These are phyloP conservation scores for Epichloe bromicola DNA, from an alignment of 2,329 filamentous ascomycete genomes.

Conservation along the genomic window DNA sequence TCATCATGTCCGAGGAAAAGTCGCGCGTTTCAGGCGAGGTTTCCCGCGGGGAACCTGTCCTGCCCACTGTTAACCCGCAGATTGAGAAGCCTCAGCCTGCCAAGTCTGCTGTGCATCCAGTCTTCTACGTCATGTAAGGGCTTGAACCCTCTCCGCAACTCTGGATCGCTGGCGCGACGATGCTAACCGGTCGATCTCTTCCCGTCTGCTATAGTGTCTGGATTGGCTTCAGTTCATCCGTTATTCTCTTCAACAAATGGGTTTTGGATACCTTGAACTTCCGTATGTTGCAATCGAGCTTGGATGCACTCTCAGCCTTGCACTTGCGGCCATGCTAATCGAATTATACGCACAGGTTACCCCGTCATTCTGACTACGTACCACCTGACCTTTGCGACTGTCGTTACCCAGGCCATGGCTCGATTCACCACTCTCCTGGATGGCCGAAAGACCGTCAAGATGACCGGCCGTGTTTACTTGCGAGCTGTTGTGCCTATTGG, in stretches of 20 bases:
- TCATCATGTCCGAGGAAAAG: constrained; percentile 55
- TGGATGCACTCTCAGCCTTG: neutral
- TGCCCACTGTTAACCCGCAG: constrained; percentile 71
- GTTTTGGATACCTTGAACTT: constrained; percentile 79
- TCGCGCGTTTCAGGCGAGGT: constrained; percentile 69
- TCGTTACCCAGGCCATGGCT: constrained; percentile 89
- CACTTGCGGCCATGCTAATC: neutral
- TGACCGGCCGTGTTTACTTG: constrained; percentile 88
- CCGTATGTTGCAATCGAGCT: constrained; percentile 24
- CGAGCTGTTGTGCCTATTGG: constrained; percentile 91
- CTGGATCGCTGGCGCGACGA: neutral
- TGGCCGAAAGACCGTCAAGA: constrained; percentile 89
- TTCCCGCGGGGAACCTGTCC: constrained; percentile 48
- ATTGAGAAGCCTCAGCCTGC: constrained; percentile 56
- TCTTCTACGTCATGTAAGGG: constrained; percentile 67
- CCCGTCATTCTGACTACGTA: constrained; percentile 86
- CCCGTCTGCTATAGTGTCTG: constrained; percentile 51
- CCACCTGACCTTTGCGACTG: constrained; percentile 83
- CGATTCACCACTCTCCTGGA: constrained; percentile 83
- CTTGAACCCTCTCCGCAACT: neutral
- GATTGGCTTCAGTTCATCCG: constrained; percentile 84
- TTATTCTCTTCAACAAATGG: constrained; percentile 99
- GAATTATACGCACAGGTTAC: constrained; percentile 34
- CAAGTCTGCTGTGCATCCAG: constrained; percentile 58
- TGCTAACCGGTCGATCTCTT: neutral